Evolutionary conservation across 2,329 filamentous ascomycete genomes (phyloP), one percentile per base, ranked within the genome.

Genomic region (Epichloe hybrida): DNA sequence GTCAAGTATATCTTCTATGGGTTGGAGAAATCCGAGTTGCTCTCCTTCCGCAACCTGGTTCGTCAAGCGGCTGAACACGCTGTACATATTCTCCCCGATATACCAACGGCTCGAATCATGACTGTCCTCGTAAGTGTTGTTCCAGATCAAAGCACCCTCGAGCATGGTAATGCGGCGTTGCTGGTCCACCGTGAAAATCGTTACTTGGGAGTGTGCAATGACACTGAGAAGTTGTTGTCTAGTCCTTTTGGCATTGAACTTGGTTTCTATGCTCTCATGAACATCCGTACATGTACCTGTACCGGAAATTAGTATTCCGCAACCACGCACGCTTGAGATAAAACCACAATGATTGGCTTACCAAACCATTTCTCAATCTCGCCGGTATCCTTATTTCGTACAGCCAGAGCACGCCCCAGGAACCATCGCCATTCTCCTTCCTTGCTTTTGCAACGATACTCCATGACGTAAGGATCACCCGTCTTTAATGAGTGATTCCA

Each of bases 361-460:
- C 84, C 86, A 58, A 86, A 88, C 86, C 86, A 90, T 61, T 86
- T 88, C 52, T 86, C 73, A 46, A 90, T 87, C 46, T 75, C 69
- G 2, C 83, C 84, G 0, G 77, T 78, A 43, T 82, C 75, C 54
- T 75, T 76, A 53, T 87, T 80, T 39, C 73, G 74, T 58, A 88
- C 72, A 0, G 86, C 84, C 13, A 85, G 64, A 1, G 85, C 86
- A 42, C 84, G 75, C 11, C 82, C 85, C 3, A 91, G 69, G 73
- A 89, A 88, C 86, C 86, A 91, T 49, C 84, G 74, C 79, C 81
- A 90, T 51, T 83, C 75, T 1, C 86, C 86, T 35, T 83, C 75
- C 47, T 76, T 76, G 52, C 75, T 80, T 48, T 69, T 75, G 54
- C 81, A 86, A 39, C 86, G 77, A 56, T 88, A 89, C 59, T 91